Percentiles rank a stretch among this genome's conserved stretches.
Conservation (phyloP, 1,139 yeast genomes). For the Taiozyma sp. region DNA sequence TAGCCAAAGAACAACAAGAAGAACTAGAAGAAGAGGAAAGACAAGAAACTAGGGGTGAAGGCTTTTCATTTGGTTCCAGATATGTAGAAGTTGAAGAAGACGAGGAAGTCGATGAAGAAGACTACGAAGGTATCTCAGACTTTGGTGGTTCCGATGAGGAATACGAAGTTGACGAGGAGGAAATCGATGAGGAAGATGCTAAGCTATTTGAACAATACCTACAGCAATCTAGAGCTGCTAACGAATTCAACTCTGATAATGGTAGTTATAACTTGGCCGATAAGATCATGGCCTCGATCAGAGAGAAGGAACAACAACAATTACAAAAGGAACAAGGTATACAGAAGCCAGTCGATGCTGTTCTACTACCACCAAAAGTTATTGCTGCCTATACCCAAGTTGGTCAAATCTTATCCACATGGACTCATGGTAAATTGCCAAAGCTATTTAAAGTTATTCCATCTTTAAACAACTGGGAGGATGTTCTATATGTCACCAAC, state of each 20-base stretch:
- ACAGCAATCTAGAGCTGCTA: constrained; percentile 32
- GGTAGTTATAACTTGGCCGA: constrained; percentile 75
- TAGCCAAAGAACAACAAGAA: constrained; percentile 90
- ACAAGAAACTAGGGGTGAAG: constrained; percentile 22
- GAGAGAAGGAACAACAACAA: constrained; percentile 50
- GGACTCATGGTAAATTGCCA: constrained; percentile 94
- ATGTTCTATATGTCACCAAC: constrained; percentile 83
- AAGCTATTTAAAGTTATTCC: constrained; percentile 94
- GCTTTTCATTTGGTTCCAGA: constrained; percentile 25
- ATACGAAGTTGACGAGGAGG: constrained; percentile 45
- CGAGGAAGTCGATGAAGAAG: constrained; percentile 34
- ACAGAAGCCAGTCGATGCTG: constrained; percentile 38
- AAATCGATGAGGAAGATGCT: constrained; percentile 65
- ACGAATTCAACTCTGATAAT: constrained; percentile 31
- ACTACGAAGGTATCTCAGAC: constrained; percentile 30
- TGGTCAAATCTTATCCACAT: constrained; percentile 82
- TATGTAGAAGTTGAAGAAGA: constrained; percentile 30
- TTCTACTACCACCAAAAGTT: constrained; percentile 89
- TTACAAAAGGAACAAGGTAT: constrained; percentile 22
- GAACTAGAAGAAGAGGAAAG: constrained; percentile 69
- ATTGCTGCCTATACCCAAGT: constrained; percentile 91
- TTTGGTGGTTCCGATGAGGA: constrained; percentile 43
- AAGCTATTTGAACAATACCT: constrained; percentile 65
- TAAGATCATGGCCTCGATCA: constrained; percentile 83
- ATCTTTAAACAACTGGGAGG: constrained; percentile 90